Conservation (phyloP, 805 yeast genomes). For the Kodamaea lidongshanica region DNA sequence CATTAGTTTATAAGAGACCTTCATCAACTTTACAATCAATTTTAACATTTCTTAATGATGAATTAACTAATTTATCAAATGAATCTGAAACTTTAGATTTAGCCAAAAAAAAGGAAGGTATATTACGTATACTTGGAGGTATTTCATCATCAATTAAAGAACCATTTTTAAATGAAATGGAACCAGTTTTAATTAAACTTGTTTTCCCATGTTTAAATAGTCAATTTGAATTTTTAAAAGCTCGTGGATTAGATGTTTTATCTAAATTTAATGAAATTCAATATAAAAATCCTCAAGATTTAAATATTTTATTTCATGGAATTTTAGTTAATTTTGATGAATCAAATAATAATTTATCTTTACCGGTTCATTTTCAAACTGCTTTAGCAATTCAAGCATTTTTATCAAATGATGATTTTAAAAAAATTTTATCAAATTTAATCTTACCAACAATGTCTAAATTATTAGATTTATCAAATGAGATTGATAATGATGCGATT, state of each 20-base stretch:
- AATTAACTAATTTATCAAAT: conserved; percentile 31
- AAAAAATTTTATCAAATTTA: conserved; percentile 58
- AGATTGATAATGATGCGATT: conserved; percentile 80
- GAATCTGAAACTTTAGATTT: conserved; percentile 39
- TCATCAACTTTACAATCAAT: conserved; percentile 55
- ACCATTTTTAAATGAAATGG: conserved; percentile 59
- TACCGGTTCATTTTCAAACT: conserved; percentile 78
- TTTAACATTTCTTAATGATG: conserved; percentile 51
- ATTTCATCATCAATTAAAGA: conserved; percentile 59
- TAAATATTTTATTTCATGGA: conserved; percentile 27
- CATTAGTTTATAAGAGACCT: conserved; percentile 64
- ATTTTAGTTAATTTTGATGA: conserved; percentile 26
- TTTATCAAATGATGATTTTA: conserved; percentile 57
- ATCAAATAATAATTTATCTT: conserved; percentile 22
- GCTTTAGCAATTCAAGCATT: conserved; percentile 82
- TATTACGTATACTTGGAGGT: conserved; percentile 71
- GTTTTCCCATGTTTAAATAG: conserved; percentile 71
- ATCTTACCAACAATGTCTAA: conserved; percentile 80
- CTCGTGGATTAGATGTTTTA: conserved; percentile 64
- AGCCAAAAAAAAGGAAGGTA: conserved; percentile 67
- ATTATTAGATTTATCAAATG: conserved; percentile 65
- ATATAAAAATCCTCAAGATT: conserved; percentile 30
- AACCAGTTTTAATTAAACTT: conserved; percentile 52
- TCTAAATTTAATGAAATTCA: conserved; percentile 59
- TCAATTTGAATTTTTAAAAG: conserved; percentile 60